Evolutionary conservation across 116 monocot genomes (phyloP).

Genomic region (Zostera marina): DNA sequence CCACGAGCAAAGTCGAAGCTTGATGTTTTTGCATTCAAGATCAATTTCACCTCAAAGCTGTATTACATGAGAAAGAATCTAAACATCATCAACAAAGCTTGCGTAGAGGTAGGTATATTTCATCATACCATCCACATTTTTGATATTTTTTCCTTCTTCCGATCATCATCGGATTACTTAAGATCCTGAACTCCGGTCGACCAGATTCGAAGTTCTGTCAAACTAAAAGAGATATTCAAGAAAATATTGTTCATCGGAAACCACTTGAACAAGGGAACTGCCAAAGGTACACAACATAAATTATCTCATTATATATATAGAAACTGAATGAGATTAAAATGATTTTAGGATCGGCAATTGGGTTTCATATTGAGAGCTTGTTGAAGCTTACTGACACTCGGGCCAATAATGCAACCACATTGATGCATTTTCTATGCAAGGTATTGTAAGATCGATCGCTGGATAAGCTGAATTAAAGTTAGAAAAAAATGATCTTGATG

Average conservation of each 20-base stretch:
- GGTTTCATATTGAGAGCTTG: constrained; percentile 91
- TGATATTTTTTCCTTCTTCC: neutral
- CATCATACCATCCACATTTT: neutral
- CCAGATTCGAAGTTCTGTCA: constrained; percentile 71
- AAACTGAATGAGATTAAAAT: neutral
- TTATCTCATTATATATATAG: neutral
- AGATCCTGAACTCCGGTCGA: neutral
- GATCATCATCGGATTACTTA: neutral
- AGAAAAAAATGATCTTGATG: too few relatives aligned
- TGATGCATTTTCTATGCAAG: constrained; percentile 99
- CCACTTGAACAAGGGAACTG: constrained; percentile 90
- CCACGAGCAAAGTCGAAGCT: constrained; percentile 89
- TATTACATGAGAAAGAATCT: constrained; percentile 55
- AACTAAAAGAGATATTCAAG: constrained; percentile 91
- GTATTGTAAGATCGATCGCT: too few relatives aligned
- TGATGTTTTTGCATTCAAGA: constrained; percentile 78
- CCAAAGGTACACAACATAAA: constrained; percentile 38
- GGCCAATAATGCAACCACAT: constrained; percentile 73
- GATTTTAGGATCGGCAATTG: constrained; percentile 71
- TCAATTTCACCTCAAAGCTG: constrained; percentile 66
- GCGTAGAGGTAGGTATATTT: constrained; percentile 61
- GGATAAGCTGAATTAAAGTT: too few relatives aligned
- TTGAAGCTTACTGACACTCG: constrained; percentile 93
- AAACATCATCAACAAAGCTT: constrained; percentile 37
- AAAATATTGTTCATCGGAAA: constrained; percentile 88